Conservation (phyloP, 2,329 filamentous ascomycete species). For the Colletotrichum lindemuthianum region DNA sequence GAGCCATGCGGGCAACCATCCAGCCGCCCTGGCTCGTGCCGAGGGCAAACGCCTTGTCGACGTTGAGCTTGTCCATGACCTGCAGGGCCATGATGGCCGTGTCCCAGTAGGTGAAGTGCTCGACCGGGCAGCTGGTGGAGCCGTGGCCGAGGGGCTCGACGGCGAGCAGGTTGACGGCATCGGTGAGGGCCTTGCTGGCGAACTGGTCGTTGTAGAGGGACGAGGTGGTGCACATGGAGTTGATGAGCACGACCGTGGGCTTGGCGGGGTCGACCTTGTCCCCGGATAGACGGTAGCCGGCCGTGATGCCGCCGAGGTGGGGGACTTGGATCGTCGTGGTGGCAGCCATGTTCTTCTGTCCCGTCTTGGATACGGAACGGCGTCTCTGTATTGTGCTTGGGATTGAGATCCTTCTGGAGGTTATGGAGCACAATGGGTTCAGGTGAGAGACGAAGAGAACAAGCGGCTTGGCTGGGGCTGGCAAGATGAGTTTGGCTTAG, state of each 20-base stretch:
- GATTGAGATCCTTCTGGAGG: neutral
- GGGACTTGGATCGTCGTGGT: conserved; percentile 56
- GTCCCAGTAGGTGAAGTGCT: conserved; percentile 67
- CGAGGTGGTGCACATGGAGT: conserved; percentile 61
- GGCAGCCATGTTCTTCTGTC: conserved; percentile 45
- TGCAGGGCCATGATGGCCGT: conserved; percentile 64
- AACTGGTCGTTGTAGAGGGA: conserved; percentile 59
- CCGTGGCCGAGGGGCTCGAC: conserved; percentile 65
- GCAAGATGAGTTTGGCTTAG: conserved; percentile 2
- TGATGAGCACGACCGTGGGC: conserved; percentile 62
- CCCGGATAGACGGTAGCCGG: conserved; percentile 55
- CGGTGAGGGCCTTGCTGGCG: conserved; percentile 49
- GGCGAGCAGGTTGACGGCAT: conserved; percentile 58
- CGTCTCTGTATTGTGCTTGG: neutral
- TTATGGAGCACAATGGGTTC: conserved; percentile 1
- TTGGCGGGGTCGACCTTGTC: conserved; percentile 58
- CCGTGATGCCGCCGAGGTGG: conserved; percentile 58
- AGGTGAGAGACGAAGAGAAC: neutral
- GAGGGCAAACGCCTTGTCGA: conserved; percentile 59
- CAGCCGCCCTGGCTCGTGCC: conserved; percentile 65
- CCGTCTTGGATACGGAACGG: neutral
- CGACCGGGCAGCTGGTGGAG: conserved; percentile 51
- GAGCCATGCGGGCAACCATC: conserved; percentile 60
- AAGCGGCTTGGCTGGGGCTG: conserved; percentile 19
- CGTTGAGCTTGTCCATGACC: conserved; percentile 61